A percentile compares a stretch with the other conserved stretches of the same genome.
Evolutionary conservation across 257 asterid genomes (phyloP).

Genomic region (Nicotiana undulata): DNA sequence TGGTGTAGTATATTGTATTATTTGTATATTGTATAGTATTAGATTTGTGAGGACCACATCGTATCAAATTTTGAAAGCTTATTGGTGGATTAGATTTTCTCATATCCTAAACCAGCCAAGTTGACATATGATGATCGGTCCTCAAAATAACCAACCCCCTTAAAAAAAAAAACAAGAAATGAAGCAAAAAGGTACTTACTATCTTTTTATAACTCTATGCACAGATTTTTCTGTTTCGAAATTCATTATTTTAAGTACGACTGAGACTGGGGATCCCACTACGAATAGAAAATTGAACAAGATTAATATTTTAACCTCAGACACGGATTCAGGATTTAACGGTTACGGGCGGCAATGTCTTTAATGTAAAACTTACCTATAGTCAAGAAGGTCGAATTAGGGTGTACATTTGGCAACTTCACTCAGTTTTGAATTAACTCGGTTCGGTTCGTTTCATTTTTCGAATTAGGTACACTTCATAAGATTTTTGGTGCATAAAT

Average conservation of each 20-base stretch:
- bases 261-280: neutral
- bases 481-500: too few species aligned
- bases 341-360: too few species aligned
- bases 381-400: too few species aligned
- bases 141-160: neutral
- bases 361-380: too few species aligned
- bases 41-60: constrained; percentile 9
- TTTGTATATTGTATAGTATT: neutral
- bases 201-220: neutral
- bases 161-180: neutral
- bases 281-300: neutral
- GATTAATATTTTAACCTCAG: neutral
- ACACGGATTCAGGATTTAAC: too few species aligned
- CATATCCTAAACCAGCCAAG: neutral
- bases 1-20: neutral
- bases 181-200: neutral
- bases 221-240: neutral
- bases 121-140: neutral
- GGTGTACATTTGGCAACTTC: too few species aligned
- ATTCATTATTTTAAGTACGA: neutral
- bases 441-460: too few species aligned
- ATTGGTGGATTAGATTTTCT: constrained; percentile 32
- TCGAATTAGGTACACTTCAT: too few species aligned
- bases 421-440: too few species aligned
- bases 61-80: constrained; percentile 21